Conservation (phyloP, 352 stramenopile species). For the Lagenidium sp. region DNA sequence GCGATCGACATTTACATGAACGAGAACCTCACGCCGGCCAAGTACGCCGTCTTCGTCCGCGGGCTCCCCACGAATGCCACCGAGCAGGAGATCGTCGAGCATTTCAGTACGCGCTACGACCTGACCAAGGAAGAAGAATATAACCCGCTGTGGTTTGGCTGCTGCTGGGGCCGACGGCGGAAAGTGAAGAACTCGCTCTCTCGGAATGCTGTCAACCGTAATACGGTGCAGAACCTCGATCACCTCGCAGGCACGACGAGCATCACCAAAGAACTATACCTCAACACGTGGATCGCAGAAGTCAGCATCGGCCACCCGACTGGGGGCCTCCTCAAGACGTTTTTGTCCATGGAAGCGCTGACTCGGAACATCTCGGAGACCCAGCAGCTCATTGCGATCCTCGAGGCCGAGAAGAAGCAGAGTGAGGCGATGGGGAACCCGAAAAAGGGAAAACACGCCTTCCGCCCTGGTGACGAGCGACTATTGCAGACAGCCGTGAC, state of each 20-base stretch:
- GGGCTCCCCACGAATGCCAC: conserved; percentile 61
- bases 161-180: conserved; percentile 46
- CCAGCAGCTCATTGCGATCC: conserved; percentile 32
- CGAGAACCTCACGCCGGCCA: conserved; percentile 71
- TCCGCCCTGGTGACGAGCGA: conserved; percentile 15
- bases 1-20: conserved; percentile 59
- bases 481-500: conserved; percentile 4
- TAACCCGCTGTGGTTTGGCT: conserved; percentile 48
- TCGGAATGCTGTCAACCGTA: conserved; percentile 28
- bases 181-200: conserved; percentile 38
- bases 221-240: conserved; percentile 52
- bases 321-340: conserved; percentile 56
- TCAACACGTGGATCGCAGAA: conserved; percentile 82
- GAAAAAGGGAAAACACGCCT: conserved; percentile 4
- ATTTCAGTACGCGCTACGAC: conserved; percentile 75
- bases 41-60: conserved; percentile 73
- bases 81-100: conserved; percentile 46
- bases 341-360: conserved; percentile 62
- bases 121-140: conserved; percentile 56
- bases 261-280: conserved; percentile 47
- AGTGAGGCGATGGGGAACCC: conserved; percentile 1
- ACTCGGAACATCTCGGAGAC: conserved; percentile 50
- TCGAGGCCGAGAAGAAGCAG: conserved; percentile 36
- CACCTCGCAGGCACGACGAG: conserved; percentile 35
- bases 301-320: conserved; percentile 75